phyloP scores from a whole-genome alignment of 305 asterid species.

The Solanum hybrid region DNA sequence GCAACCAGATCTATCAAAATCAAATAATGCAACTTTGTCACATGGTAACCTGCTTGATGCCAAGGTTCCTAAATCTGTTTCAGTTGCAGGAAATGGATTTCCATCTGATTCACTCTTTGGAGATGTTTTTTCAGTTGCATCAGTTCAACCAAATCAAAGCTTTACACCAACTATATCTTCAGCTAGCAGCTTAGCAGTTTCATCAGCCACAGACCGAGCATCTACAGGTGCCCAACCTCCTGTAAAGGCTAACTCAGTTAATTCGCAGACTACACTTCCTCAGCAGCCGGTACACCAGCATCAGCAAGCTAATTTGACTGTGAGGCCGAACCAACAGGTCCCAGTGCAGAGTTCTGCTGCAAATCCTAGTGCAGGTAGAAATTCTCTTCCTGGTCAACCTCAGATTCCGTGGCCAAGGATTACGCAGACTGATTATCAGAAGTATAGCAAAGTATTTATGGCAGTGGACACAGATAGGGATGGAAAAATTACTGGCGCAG shows the following conservation, averaged over 20 bases:
- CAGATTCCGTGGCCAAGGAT: constrained; percentile 86
- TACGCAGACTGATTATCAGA: constrained; percentile 63
- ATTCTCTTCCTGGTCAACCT: constrained; percentile 29
- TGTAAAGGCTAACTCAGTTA: neutral
- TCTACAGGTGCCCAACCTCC: constrained; percentile 1
- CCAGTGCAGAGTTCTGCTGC: constrained; percentile 32
- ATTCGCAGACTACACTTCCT: neutral
- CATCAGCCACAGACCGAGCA: constrained; percentile 12
- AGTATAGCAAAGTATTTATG: constrained; percentile 71
- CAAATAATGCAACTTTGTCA: constrained; percentile 22
- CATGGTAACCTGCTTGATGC: constrained; percentile 27
- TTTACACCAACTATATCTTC: constrained; percentile 16
- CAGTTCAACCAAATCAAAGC: constrained; percentile 31
- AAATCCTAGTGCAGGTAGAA: constrained; percentile 34
- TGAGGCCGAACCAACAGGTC: constrained; percentile 38
- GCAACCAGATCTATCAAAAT: constrained; percentile 38
- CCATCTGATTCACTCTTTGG: constrained; percentile 46
- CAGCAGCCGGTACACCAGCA: constrained; percentile 4
- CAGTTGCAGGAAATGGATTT: constrained; percentile 52
- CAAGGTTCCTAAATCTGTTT: constrained; percentile 29
- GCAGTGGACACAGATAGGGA: constrained; percentile 89
- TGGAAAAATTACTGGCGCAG: constrained; percentile 87
- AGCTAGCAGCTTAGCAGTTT: constrained; percentile 29
- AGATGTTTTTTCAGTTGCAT: constrained; percentile 49
- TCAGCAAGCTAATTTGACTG: constrained; percentile 6